Base-by-base conservation (phyloP, 2,329 filamentous ascomycete genomes). In the Pseudogymnoascus sp. region DNA sequence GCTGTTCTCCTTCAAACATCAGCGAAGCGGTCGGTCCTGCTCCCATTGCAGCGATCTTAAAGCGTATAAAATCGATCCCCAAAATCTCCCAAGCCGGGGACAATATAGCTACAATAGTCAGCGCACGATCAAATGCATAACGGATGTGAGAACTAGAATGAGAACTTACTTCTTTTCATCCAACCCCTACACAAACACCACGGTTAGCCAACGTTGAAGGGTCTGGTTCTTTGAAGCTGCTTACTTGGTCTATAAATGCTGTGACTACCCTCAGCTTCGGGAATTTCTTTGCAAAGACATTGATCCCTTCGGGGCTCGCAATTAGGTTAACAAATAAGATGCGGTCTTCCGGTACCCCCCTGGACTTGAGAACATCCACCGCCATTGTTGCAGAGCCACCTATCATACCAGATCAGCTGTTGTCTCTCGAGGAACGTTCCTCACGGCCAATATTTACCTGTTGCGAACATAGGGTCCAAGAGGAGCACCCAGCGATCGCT, bases 381-480 rank as follows among this genome's bases (percentile, higher is more conserved):
- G 94, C 94, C 90, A 99, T 96, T 62, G 91, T 94, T 59, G 94
- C 94, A 62, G 92, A 97, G 54, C 94, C 94, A 67, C 93, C 91
- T 94, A 66, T 20, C 7, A 34, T 30, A 59, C 14, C 14, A 11
- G n/a, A 65, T 63, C 60, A 50, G 43, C 34, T 60, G 28, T 1
- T n/a, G 28, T 6, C 25, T 16, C n/a, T n/a, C 60, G 14, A 5
- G 32, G 25, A 16, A 1, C 8, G 61, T 22, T 57, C 9, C 47
- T 30, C 9, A 43, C 32, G 32, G 22, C 12, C 63, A 9, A 61
- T 64, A 66, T 79, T 70, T 76, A 92, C 91, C 92, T 67, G 94
- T 99, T 62, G 94, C 94, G 76, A 99, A 92, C 94, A 99, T 99
- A n/a, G 94, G 94, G 72, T 99, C 94, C 50, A 99, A 77, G 47